Base-by-base conservation (phyloP, 2,329 filamentous ascomycete genomes). In the Hymenoscyphus fructigenus region DNA sequence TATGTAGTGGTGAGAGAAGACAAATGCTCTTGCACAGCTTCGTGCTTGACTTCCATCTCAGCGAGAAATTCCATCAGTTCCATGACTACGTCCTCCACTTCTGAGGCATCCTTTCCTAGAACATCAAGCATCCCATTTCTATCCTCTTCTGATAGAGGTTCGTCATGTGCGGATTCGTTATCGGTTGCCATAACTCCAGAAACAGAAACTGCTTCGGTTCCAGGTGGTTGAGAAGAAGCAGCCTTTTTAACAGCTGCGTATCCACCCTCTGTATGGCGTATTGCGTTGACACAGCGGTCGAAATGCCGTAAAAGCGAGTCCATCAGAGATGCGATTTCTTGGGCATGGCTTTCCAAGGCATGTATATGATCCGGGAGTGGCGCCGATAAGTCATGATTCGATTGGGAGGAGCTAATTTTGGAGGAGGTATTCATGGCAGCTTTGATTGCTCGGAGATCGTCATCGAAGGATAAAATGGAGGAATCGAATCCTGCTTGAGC, bases 211-310 rank as follows among this genome's bases (percentile, higher is more conserved):
- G 78, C 80, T 32, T 83, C 83, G 15, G 75, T 68, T 57, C 74
- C 64, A 78, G 83, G 67, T 74, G 85, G 77, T 47, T 80, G 80
- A 34, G 84, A 84, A 69, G 91, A 89, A 55, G 88, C 89, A 0
- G 87, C 89, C 68, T 87, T 89, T 60, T 85, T 84, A 12, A 88
- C 85, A 5, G 89, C 90, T 5, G 87, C 89, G 14, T 88, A 87
- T 5, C 89, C 91, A 34, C 90, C 91, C 79, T 97, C 93, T 2
- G 93, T 97, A 60, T 94, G 92, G 66, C 93, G 91, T 55, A 97
- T 89, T 0, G 94, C 94, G 0, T 90, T 94, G 15, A 96, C 91
- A 76, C 94, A 97, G 69, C 96, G 86, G 76, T 98, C 94, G 75
- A 97, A 97, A 78, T 98, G 94, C 29, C 85, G 86, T 7, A 92